Evolutionary conservation across 1,139 yeast genomes (phyloP).

Genomic region (Candida sanyaensis): DNA sequence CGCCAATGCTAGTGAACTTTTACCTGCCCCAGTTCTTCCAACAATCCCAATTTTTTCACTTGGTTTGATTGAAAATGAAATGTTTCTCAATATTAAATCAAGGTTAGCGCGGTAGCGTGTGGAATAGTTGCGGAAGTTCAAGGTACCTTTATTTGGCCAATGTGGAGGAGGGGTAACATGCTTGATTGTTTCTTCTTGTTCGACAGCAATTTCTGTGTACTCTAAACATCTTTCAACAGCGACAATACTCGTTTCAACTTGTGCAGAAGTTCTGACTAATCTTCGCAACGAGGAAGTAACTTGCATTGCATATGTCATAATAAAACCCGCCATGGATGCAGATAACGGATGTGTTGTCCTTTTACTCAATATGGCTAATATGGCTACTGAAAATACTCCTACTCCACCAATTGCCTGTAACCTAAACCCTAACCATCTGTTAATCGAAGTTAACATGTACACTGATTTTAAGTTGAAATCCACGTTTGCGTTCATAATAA

Average conservation of each 20-base stretch:
- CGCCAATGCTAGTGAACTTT: conserved; percentile 68
- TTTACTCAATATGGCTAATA: conserved; percentile 35
- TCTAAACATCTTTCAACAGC: conserved; percentile 80
- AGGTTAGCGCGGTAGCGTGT: conserved; percentile 75
- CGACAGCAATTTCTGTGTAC: conserved; percentile 52
- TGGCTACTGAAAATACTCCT: conserved; percentile 47
- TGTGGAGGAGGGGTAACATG: conserved; percentile 55
- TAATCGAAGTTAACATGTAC: conserved; percentile 46
- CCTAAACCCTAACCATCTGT: conserved; percentile 37
- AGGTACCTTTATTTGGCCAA: conserved; percentile 49
- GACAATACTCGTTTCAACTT: conserved; percentile 80
- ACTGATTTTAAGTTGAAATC: conserved; percentile 64
- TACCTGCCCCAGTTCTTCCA: conserved; percentile 84
- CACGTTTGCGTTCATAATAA: conserved; percentile 57
- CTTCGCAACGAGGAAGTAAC: conserved; percentile 50
- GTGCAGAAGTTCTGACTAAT: conserved; percentile 57
- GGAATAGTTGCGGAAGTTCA: conserved; percentile 57
- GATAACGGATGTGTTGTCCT: too few relatives aligned
- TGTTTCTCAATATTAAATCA: conserved; percentile 67
- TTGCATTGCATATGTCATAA: conserved; percentile 59
- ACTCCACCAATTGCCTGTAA: conserved; percentile 31
- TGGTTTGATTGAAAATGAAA: conserved; percentile 47
- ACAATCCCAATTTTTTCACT: conserved; percentile 72
- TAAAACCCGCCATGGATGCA: conserved; percentile 46
- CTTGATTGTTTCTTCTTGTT: conserved; percentile 44